Base-by-base conservation (phyloP, 2,329 filamentous ascomycete genomes). In the Drechmeria coniospora region DNA sequence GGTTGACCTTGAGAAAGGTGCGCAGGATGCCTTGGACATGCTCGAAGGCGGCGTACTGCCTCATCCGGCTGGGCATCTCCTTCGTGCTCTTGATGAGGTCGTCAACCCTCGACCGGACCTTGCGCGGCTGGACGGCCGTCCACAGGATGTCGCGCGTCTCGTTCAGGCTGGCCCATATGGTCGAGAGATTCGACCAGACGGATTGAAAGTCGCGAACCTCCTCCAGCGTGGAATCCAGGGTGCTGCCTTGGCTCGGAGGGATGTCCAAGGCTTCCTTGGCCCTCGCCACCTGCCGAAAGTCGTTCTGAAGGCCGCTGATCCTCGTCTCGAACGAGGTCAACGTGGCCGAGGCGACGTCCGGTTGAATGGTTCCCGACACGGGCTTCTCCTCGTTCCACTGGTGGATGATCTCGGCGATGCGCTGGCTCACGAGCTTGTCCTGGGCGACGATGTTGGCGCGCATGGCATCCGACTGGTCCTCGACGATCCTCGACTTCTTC, bases 151-250 rank as follows among this genome's bases (percentile, higher is more conserved):
- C 92, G 17, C 83, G 74, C 11, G 94, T 78, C 44, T 95, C 87
- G 44, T 94, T 90, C 33, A 99, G 62, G 46, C 81, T 93, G 49
- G 82, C 80, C 90, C 90, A 99, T 36, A 98, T 93, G 5, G 86
- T 92, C 15, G 83, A 87, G 27, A 99, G 61, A 26, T 81, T 87
- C 18, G 87, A 81, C 90, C 90, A 99, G 8, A 99, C 90, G 13
- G 87, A 94, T 56, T 93, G 92, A 60, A 98, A 98, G 53, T 99
- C 90, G 36, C 92, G 83, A 3, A 99, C 84, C 56, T 99, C 90
- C 49, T 95, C 87, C 11, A 95, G 64, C 7, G 94, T 79, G 15
- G 78, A 70, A n/a, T 71, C 65, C 14, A 99, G 70, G n/a, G 78
- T 74, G 28, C 79, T 80, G 41, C 93, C 82, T 1, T 77, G 63